Evolutionary conservation across 345 rosid genomes (phyloP), one percentile per base, ranked within the genome.

Genomic region (Citrus cavaleriei): DNA sequence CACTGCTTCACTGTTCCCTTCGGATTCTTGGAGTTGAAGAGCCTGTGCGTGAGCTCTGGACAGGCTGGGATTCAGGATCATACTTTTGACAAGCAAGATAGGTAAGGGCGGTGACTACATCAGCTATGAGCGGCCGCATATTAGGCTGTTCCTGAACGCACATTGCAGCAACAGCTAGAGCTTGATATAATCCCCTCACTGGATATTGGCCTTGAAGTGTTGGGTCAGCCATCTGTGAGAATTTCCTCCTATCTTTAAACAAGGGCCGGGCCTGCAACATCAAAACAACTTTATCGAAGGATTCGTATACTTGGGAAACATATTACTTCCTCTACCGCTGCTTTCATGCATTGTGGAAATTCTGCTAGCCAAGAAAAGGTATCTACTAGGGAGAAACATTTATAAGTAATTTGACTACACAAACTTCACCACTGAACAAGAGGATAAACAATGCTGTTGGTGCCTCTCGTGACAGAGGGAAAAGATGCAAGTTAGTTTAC

Each of bases 131-230:
- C 2, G 93, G 95, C 55, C 95, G 86, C 93, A 84, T 91, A 55
- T 85, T 86, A 28, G 95, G 95, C 80, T 90, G 91, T 77, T 90
- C 93, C 77, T 90, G 93, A 60, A 90, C 93, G 63, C 95, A 91
- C 95, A 91, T 91, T 40, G 93, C 95, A 8, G 95, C 95, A 63
- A 91, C 89, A 4, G 95, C 91, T 68, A 91, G 90, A 70, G 93
- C 95, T 88, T 91, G 93, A 76, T 91, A 87, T 70, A 91, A 78
- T 57, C 92, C 93, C 64, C 91, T 86, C 12, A 81, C 83, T 4
- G 95, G 93, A 84, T 87, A 90, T 57, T 85, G 91, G 58, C 92
- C 93, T 80, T 91, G 92, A 55, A 91, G 90, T 19, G 70, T 64
- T 2, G 95, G 95, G 79, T 91, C 95, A 21, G 89, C 95, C 93